phyloP scores from a whole-genome alignment of 176 grass and related monocot genomes.

The Elaeis guineensis region DNA sequence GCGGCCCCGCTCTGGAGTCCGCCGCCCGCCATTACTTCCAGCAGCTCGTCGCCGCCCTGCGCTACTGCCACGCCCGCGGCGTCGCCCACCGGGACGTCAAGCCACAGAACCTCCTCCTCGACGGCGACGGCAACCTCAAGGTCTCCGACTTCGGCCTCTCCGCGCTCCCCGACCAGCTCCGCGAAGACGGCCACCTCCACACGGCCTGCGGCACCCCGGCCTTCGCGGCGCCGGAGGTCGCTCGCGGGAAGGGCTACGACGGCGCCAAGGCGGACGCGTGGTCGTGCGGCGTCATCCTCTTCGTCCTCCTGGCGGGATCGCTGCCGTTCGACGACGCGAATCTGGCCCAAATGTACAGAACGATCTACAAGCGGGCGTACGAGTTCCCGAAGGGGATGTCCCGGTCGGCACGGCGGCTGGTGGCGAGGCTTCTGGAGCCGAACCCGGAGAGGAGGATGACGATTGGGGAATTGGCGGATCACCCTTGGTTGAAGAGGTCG shows the following conservation, averaged over 20 bases:
- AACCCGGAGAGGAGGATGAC: constrained; percentile 51
- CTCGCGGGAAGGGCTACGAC: constrained; percentile 48
- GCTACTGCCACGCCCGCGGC: constrained; percentile 58
- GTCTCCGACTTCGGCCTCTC: constrained; percentile 65
- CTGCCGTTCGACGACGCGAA: constrained; percentile 78
- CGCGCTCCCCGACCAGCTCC: constrained; percentile 39
- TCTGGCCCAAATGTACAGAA: constrained; percentile 46
- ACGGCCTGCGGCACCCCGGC: constrained; percentile 66
- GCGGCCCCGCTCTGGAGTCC: not conserved
- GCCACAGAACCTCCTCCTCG: constrained; percentile 71
- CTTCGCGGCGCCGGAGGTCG: constrained; percentile 64
- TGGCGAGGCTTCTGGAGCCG: constrained; percentile 62
- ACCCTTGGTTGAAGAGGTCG: constrained; percentile 75
- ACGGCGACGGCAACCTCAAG: constrained; percentile 40
- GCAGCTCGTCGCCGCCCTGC: constrained; percentile 52
- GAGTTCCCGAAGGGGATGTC: constrained; percentile 48
- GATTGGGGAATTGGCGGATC: constrained; percentile 26
- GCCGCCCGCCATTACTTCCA: constrained; percentile 36
- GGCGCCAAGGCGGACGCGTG: constrained; percentile 77
- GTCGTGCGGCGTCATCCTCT: constrained; percentile 82
- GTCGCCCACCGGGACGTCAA: constrained; percentile 70
- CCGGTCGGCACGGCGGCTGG: constrained; percentile 23
- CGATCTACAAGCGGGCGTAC: constrained; percentile 40
- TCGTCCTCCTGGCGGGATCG: constrained; percentile 48
- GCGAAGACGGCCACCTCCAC: constrained; percentile 36